A percentile compares a stretch with the other conserved stretches of the same genome.
Conservation (phyloP, 192 early-diverging fungal species). For the Rhizoclosmatium globosum region DNA sequence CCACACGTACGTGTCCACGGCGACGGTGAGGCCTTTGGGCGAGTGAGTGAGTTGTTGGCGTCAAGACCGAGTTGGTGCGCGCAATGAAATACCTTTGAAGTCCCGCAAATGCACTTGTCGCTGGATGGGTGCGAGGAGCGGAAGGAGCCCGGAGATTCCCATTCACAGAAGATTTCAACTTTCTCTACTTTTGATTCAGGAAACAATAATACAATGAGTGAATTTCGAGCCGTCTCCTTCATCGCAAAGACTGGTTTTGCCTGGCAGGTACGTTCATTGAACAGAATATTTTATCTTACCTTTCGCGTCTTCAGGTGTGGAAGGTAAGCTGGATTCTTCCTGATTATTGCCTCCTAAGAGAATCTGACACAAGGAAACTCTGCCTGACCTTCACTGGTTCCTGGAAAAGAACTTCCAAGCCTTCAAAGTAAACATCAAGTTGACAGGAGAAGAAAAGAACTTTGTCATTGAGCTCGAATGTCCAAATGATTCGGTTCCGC, state of each 20-base stretch:
- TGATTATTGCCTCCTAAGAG: not conserved
- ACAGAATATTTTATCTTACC: not conserved
- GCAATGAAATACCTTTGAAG: constrained; percentile 59
- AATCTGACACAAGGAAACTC: constrained; percentile 36
- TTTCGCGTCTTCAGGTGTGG: constrained; percentile 27
- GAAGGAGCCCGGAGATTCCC: constrained; percentile 92
- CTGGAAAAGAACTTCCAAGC: constrained; percentile 58
- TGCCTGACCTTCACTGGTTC: constrained; percentile 47
- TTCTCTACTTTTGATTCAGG: too few species aligned
- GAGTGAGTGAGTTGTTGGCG: not conserved
- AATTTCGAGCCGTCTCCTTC: constrained; percentile 31
- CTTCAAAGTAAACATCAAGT: constrained; percentile 38
- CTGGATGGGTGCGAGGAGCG: constrained; percentile 79
- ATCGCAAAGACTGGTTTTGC: constrained; percentile 29
- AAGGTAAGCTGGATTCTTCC: constrained; percentile 18
- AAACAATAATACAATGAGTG: constrained; percentile 21
- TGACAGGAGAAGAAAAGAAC: constrained; percentile 59
- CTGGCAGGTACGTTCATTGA: constrained; percentile 31
- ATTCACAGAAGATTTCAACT: constrained; percentile 52
- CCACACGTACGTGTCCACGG: constrained; percentile 96
- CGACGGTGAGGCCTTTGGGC: constrained; percentile 55
- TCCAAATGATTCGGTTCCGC: constrained; percentile 49
- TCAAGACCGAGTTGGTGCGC: not conserved
- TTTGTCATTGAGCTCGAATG: constrained; percentile 58
- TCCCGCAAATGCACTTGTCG: constrained; percentile 72